These are phyloP conservation scores for Tolypocladium paradoxum DNA, from an alignment of 2,329 filamentous ascomycete species.

Conservation along the genomic window DNA sequence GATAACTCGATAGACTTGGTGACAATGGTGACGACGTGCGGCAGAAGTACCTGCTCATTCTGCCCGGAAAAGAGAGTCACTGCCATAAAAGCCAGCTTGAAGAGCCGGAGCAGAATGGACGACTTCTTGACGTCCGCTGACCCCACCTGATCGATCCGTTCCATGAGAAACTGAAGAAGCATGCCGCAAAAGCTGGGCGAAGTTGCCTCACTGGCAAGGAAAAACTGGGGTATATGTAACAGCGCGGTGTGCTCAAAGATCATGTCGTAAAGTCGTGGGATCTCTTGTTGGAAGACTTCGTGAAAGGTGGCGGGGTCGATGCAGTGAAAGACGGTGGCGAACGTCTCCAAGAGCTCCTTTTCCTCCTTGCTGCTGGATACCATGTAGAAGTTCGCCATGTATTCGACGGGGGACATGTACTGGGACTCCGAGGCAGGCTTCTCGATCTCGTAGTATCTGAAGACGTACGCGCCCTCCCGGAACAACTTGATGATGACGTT, in stretches of 20 bases:
- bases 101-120: conserved; percentile 82
- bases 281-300: conserved; percentile 95
- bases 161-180: conserved; percentile 95
- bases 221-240: conserved; percentile 93
- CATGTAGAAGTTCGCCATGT: conserved; percentile 92
- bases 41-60: conserved; percentile 90
- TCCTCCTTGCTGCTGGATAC: conserved; percentile 90
- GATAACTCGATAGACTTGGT: conserved; percentile 95
- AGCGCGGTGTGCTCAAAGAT: conserved; percentile 94
- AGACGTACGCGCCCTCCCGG: conserved; percentile 90
- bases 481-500: conserved; percentile 95
- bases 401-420: conserved; percentile 75
- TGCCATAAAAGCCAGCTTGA: conserved; percentile 98
- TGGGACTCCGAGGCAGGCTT: conserved; percentile 62
- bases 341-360: conserved; percentile 93
- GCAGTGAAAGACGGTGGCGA: conserved; percentile 96
- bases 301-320: conserved; percentile 98
- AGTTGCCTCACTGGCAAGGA: conserved; percentile 96
- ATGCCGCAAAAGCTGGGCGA: conserved; percentile 97
- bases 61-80: conserved; percentile 90
- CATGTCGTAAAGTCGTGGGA: conserved; percentile 92
- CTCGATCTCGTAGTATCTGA: conserved; percentile 92
- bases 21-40: conserved; percentile 94
- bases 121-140: conserved; percentile 86
- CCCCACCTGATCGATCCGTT: conserved; percentile 88